Evolutionary conservation across 2,329 filamentous ascomycete species (phyloP).

Genomic region (Capronia americana): DNA sequence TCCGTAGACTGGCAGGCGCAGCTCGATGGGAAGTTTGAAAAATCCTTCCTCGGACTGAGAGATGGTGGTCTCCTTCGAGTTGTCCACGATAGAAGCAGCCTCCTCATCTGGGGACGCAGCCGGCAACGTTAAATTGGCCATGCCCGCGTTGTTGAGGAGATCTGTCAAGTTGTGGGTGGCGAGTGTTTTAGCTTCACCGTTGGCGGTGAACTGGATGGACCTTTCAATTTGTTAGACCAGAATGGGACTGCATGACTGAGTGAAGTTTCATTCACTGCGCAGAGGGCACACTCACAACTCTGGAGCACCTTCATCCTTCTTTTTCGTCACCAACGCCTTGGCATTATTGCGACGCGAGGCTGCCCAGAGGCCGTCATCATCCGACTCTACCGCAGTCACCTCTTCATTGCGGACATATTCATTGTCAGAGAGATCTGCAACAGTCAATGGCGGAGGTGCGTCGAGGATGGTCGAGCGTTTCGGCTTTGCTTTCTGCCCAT

Average conservation of each 20-base stretch:
- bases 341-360: not conserved
- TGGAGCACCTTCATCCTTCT: not conserved
- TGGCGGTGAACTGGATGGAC: not conserved
- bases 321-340: not conserved
- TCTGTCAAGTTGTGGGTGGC: not conserved
- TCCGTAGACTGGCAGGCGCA: slow-evolving; percentile 57
- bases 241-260: not conserved
- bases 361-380: slow-evolving; percentile 15
- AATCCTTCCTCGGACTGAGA: not conserved
- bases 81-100: not conserved
- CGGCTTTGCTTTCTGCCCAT: slow-evolving; percentile 10
- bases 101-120: not conserved
- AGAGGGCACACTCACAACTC: slow-evolving; percentile 2
- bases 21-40: slow-evolving; percentile 43
- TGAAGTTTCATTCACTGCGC: not conserved
- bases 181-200: not conserved
- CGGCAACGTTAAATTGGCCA: not conserved
- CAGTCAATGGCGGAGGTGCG: slow-evolving; percentile 6
- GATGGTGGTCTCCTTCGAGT: not conserved
- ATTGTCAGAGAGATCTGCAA: slow-evolving; percentile 31
- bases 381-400: slow-evolving; percentile 2
- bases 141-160: not conserved
- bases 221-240: not conserved
- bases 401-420: slow-evolving; percentile 6
- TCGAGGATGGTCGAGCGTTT: not conserved